Conservation (phyloP, 1,284 basidiomycete species). For the Phellinidium pouzarii region DNA sequence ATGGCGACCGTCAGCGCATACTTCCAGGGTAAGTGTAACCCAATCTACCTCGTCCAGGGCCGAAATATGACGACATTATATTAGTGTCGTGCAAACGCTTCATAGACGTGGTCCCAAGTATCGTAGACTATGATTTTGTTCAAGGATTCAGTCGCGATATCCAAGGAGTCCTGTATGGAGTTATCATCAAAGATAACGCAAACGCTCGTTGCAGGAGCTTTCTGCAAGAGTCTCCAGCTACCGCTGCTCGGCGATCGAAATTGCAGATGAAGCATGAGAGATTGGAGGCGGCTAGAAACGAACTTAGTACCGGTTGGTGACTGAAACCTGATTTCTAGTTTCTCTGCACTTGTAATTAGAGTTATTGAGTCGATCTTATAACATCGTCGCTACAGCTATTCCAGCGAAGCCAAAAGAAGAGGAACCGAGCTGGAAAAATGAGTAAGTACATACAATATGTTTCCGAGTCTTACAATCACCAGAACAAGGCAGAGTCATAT, state of each 20-base stretch:
- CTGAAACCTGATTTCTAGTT: no score
- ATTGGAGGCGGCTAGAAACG: constrained; percentile 42
- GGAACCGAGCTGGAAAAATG: no score
- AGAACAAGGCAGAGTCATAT: no score
- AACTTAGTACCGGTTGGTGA: constrained; percentile 30
- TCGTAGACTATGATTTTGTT: constrained; percentile 59
- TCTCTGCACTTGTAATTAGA: no score
- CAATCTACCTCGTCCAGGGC: background rate
- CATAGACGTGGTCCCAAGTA: constrained; percentile 53
- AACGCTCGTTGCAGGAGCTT: constrained; percentile 44
- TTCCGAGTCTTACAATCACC: no score
- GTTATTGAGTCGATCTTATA: no score
- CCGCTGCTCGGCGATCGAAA: constrained; percentile 44
- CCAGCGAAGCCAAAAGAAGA: no score
- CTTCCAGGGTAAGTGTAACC: constrained; percentile 48
- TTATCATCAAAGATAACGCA: constrained; percentile 41
- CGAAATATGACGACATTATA: background rate
- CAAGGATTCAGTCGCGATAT: constrained; percentile 31
- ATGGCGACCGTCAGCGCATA: constrained; percentile 70
- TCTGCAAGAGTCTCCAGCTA: constrained; percentile 43
- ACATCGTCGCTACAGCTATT: no score
- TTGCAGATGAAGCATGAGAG: constrained; percentile 47
- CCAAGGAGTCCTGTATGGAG: constrained; percentile 37
- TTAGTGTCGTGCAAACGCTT: constrained; percentile 67
- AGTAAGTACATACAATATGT: no score